Base-by-base conservation (phyloP, 192 early-diverging fungal species). In the Podila clonocystis region DNA sequence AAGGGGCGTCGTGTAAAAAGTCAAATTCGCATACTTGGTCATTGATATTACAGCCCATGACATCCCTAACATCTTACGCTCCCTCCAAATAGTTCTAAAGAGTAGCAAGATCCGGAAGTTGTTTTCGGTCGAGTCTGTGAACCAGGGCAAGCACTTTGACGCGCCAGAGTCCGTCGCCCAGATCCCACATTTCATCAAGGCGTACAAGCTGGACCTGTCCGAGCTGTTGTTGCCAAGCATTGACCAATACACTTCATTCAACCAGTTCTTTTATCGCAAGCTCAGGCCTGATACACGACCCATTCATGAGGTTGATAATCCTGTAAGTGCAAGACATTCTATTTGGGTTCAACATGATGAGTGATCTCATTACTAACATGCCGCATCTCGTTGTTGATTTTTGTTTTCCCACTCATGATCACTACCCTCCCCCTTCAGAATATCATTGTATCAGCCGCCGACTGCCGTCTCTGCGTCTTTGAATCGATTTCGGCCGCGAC, bases 231-330 rank as follows among this genome's bases (percentile, higher is more conserved):
- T 85, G n/a, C 87, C 90, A 1, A 65, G 73, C 67, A 52, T 92
- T 20, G 75, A 73, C 33, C 62, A 70, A 15, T 94, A 91, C 74
- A 49, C 65, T 11, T 88, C 70, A 15, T 94, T 94, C 48, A 95
- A 95, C 70, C 87, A 91, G 63, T 95, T 95, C 71, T 95, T 94
- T 65, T 91, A 87, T 66, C 87, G 93, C 19, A 87, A 89, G n/a
- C 83, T 95, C 29, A 86, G 88, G 50, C 89, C 90, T 7, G 87
- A 83, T 15, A 89, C 82, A 6, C 82, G 93, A 17, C 85, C 84
- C 1, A 77, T 87, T 49, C 52, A 85, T 30, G 58, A 58, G 26
- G 30, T 60, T n/a, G 73, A 87, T 31, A 62, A 89, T 29, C 72
- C 82, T 8, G 62, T 58, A 45, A 50, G 59, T 31, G 13, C 38